These are phyloP conservation scores for Suillus subalutaceus DNA, from an alignment of 768 basidiomycete genomes.

Conservation along the genomic window DNA sequence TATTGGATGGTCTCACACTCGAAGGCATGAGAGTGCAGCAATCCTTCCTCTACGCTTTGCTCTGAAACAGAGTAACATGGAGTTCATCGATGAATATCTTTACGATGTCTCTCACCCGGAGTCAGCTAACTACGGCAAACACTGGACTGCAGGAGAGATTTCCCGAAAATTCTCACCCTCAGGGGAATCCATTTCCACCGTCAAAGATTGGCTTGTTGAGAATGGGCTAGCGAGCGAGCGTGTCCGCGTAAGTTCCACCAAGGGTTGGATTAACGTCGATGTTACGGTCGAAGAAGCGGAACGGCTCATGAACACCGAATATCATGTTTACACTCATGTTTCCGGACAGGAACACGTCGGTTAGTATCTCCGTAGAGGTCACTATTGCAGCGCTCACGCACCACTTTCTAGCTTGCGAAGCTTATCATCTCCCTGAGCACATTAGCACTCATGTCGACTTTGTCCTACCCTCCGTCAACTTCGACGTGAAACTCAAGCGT, in stretches of 20 bases:
- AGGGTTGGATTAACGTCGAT: constrained; percentile 31
- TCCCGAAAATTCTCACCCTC: constrained; percentile 32
- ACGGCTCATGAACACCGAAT: constrained; percentile 35
- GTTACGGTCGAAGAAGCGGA: constrained; percentile 37
- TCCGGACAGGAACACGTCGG: constrained; percentile 33
- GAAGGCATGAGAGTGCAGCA: constrained; percentile 37
- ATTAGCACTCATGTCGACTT: constrained; percentile 36
- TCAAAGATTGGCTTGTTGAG: constrained; percentile 30
- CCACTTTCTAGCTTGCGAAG: constrained; percentile 30
- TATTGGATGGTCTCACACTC: constrained; percentile 39
- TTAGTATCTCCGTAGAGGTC: constrained; percentile 19
- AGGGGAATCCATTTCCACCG: constrained; percentile 26
- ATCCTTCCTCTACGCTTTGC: constrained; percentile 33
- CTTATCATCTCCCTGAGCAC: constrained; percentile 36
- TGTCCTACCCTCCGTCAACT: constrained; percentile 37
- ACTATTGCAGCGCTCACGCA: constrained; percentile 2
- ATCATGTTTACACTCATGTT: constrained; percentile 34
- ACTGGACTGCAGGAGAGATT: constrained; percentile 34
- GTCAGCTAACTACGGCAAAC: constrained; percentile 34
- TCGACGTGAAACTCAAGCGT: constrained; percentile 28
- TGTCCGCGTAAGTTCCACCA: constrained; percentile 22
- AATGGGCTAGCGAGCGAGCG: constrained; percentile 28
- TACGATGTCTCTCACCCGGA: constrained; percentile 38
- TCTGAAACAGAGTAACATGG: constrained; percentile 34
- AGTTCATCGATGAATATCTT: constrained; percentile 29